A percentile compares a stretch with the other conserved stretches of the same genome.
Evolutionary conservation across 176 grass and related monocot genomes (phyloP).

Genomic region (sorghum (Sorghum bicolor)): DNA sequence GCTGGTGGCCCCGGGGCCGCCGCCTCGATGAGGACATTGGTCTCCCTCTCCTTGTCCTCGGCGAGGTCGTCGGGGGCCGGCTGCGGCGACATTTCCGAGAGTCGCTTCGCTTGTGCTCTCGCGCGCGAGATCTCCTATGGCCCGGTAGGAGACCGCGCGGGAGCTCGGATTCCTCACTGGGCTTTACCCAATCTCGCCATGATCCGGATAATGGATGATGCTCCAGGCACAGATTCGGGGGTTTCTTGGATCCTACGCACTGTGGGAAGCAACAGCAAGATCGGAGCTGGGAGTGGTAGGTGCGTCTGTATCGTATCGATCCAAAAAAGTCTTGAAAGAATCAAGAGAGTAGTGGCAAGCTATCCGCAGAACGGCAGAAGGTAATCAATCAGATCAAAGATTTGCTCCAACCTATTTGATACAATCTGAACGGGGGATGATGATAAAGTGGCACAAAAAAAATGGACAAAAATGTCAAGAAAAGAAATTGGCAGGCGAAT

Average conservation of each 20-base stretch:
- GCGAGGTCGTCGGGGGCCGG: not conserved
- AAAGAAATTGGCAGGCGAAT: not conserved
- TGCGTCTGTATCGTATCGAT: constrained; percentile 2
- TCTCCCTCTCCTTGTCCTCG: constrained; percentile 42
- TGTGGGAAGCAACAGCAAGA: not conserved
- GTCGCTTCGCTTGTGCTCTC: not conserved
- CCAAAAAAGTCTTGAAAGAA: not conserved
- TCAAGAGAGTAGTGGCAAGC: not conserved
- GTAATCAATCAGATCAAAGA: constrained; percentile 13
- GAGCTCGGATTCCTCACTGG: constrained; percentile 1
- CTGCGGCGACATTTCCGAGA: constrained; percentile 37
- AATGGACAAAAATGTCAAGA: not conserved
- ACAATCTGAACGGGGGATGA: not conserved
- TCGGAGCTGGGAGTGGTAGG: constrained; percentile 9
- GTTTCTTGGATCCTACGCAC: constrained; percentile 33
- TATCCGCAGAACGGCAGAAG: not conserved
- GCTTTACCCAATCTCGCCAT: not conserved
- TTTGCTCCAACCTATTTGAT: not conserved
- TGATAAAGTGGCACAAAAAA: not conserved
- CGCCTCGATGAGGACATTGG: constrained; percentile 45
- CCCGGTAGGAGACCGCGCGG: not conserved
- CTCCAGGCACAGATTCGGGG: constrained; percentile 11
- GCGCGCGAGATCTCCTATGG: constrained; percentile 19
- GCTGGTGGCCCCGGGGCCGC: not conserved
- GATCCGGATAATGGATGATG: constrained; percentile 17